Evolutionary conservation across 2,329 filamentous ascomycete genomes (phyloP).

Genomic region (Colletotrichum liriopes): DNA sequence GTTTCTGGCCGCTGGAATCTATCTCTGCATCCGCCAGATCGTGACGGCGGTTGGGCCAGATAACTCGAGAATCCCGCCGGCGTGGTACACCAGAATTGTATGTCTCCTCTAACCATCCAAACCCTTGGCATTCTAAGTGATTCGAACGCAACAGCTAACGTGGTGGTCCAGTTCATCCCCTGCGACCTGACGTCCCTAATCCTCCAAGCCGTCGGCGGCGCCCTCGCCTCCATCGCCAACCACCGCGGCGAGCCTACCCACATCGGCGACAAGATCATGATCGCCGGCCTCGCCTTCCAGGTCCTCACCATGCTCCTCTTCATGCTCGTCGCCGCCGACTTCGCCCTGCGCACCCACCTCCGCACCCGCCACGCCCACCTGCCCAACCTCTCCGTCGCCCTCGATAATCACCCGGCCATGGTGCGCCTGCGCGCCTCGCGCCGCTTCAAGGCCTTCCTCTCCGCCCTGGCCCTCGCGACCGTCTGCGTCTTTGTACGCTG

Average conservation of each 20-base stretch:
- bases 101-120: slow-evolving; percentile 41
- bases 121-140: not conserved
- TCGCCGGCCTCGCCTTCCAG: slow-evolving; percentile 75
- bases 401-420: slow-evolving; percentile 55
- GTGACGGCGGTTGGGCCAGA: slow-evolving; percentile 64
- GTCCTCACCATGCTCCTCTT: slow-evolving; percentile 72
- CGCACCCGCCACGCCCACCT: slow-evolving; percentile 48
- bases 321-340: slow-evolving; percentile 65
- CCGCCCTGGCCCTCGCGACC: slow-evolving; percentile 71
- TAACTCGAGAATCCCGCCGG: slow-evolving; percentile 64
- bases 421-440: slow-evolving; percentile 56
- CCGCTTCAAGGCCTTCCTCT: slow-evolving; percentile 69
- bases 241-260: slow-evolving; percentile 54
- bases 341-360: slow-evolving; percentile 59
- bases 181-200: slow-evolving; percentile 74
- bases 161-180: slow-evolving; percentile 68
- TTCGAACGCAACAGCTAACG: not conserved
- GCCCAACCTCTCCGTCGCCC: slow-evolving; percentile 47
- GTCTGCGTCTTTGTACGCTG: slow-evolving; percentile 75
- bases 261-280: slow-evolving; percentile 73
- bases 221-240: slow-evolving; percentile 62
- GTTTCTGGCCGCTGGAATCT: slow-evolving; percentile 76
- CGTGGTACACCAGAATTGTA: slow-evolving; percentile 66
- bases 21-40: slow-evolving; percentile 71
- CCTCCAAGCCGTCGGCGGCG: slow-evolving; percentile 74